A percentile compares a stretch with the other conserved stretches of the same genome.
phyloP scores from a whole-genome alignment of 148 eudicot species.

The Oxyria digyna region DNA sequence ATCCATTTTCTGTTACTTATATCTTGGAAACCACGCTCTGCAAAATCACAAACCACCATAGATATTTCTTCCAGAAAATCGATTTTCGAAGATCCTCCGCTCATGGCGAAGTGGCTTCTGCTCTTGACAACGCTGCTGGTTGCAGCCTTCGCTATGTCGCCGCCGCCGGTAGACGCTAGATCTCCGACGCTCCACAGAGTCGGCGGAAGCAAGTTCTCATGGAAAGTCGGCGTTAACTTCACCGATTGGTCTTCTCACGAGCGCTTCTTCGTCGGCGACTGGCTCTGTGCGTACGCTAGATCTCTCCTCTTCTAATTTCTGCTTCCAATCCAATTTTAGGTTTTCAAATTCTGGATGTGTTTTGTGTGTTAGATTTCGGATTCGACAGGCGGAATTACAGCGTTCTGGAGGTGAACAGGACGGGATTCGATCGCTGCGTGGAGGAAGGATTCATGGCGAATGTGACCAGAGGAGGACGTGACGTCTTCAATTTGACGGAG shows the following conservation, averaged over 20 bases:
- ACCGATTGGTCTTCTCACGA: constrained; percentile 36
- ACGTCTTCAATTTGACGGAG: constrained; percentile 30
- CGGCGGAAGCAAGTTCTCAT: constrained; percentile 33
- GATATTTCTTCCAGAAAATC: neutral
- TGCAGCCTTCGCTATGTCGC: neutral
- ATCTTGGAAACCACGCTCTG: neutral
- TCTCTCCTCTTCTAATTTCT: neutral
- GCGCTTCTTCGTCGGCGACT: constrained; percentile 45
- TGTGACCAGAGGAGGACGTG: constrained; percentile 37
- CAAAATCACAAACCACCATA: neutral
- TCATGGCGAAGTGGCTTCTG: neutral
- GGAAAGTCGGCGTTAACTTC: constrained; percentile 37
- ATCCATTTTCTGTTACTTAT: neutral
- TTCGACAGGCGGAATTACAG: constrained; percentile 35
- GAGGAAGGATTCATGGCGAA: constrained; percentile 25
- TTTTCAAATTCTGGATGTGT: neutral
- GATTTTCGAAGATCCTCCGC: neutral
- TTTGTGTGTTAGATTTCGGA: constrained; percentile 28
- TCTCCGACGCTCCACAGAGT: constrained; percentile 30
- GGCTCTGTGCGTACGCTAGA: constrained; percentile 33
- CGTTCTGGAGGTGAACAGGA: constrained; percentile 45
- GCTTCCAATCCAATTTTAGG: neutral
- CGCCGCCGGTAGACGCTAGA: constrained; percentile 14
- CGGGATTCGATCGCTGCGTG: constrained; percentile 26
- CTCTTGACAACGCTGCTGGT: neutral